Conservation (phyloP, 805 yeast genomes). For the Pichia phayaonensis region DNA sequence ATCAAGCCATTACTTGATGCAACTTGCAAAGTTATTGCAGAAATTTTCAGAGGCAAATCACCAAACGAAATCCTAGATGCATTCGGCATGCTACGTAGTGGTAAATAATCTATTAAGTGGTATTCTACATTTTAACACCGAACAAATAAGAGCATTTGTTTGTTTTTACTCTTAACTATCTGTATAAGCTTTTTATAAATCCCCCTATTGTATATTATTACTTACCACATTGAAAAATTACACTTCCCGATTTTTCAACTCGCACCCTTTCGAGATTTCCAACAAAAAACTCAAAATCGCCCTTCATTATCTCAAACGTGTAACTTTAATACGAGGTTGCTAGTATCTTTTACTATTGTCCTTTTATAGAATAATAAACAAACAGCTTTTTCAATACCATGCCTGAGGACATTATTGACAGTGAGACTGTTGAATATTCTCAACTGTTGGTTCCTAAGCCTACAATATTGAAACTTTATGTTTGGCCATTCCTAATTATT, state of each 20-base stretch:
- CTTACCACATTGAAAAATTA: background rate
- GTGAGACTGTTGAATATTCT: conserved; percentile 65
- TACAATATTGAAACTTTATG: conserved; percentile 58
- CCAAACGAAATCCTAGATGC: conserved; percentile 70
- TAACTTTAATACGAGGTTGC: no score
- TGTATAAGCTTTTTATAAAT: no score
- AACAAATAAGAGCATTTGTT: no score
- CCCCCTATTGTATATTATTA: no score
- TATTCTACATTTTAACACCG: background rate
- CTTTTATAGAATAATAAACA: no score
- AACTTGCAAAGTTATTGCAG: conserved; percentile 70
- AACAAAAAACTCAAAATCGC: background rate
- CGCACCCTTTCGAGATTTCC: background rate
- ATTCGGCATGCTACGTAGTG: conserved; percentile 39
- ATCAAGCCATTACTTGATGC: conserved; percentile 63
- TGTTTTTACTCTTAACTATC: background rate
- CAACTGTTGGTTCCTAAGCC: conserved; percentile 68
- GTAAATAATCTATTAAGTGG: background rate
- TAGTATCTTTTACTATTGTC: background rate
- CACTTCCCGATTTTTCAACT: background rate
- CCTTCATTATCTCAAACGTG: background rate
- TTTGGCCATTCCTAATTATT: conserved; percentile 70
- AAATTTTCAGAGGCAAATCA: conserved; percentile 63
- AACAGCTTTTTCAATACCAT: conserved; percentile 6
- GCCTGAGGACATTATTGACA: conserved; percentile 44